Conservation (phyloP, 2,329 filamentous ascomycete genomes). For the Aureobasidium namibiae region DNA sequence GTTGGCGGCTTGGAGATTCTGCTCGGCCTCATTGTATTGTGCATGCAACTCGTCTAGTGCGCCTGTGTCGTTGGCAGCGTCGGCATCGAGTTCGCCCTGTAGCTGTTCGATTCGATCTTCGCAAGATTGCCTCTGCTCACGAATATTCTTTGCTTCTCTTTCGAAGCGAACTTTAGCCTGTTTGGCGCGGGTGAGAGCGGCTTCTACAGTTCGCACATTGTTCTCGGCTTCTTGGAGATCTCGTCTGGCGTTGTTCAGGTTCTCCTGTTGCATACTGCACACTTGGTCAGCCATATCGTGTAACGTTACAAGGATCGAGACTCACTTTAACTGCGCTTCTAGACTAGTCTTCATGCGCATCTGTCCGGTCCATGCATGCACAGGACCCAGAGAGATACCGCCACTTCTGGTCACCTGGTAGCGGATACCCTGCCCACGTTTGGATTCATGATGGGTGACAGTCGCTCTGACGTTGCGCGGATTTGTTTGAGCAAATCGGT, state of each 20-base stretch:
- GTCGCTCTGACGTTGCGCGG: slow-evolving; percentile 66
- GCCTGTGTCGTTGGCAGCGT: slow-evolving; percentile 46
- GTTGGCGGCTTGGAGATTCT: slow-evolving; percentile 35
- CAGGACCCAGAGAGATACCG: slow-evolving; percentile 43
- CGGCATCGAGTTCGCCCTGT: slow-evolving; percentile 54
- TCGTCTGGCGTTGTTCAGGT: slow-evolving; percentile 24
- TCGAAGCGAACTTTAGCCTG: slow-evolving; percentile 44
- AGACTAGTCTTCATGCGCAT: slow-evolving; percentile 48
- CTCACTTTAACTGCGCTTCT: slow-evolving; percentile 21
- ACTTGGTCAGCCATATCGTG: not conserved
- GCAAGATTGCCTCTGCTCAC: slow-evolving; percentile 49
- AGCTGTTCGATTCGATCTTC: slow-evolving; percentile 58
- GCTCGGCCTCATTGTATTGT: slow-evolving; percentile 49
- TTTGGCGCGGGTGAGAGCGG: slow-evolving; percentile 42
- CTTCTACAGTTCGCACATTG: slow-evolving; percentile 40
- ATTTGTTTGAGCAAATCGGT: slow-evolving; percentile 59
- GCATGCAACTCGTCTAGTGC: slow-evolving; percentile 34
- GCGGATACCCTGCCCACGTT: slow-evolving; percentile 51
- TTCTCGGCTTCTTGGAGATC: slow-evolving; percentile 48
- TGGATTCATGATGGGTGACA: slow-evolving; percentile 48
- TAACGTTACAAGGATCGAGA: not conserved
- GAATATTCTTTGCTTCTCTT: slow-evolving; percentile 40
- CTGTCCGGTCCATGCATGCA: slow-evolving; percentile 44
- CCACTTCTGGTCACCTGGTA: slow-evolving; percentile 44
- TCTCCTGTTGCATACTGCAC: slow-evolving; percentile 34